phyloP scores from a whole-genome alignment of 495 filamentous ascomycete species.

The Viridothelium virens region DNA sequence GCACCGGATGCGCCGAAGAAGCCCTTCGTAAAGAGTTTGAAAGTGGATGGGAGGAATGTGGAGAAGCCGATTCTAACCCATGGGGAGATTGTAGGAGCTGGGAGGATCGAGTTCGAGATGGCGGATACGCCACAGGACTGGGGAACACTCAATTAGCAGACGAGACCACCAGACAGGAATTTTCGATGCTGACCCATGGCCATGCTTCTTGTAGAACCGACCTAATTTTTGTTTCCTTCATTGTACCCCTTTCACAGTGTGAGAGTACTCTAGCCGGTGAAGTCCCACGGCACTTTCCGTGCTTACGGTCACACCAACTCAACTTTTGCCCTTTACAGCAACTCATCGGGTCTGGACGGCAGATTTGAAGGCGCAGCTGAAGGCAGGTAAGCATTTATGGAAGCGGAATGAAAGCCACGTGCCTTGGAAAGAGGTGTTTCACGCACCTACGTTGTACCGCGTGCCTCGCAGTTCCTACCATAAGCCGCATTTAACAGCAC shows the following conservation, averaged over 20 bases:
- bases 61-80: constrained; percentile 21
- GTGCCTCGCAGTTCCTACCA: too few relatives aligned
- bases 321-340: not conserved
- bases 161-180: not conserved
- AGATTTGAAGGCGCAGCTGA: not conserved
- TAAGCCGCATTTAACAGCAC: too few relatives aligned
- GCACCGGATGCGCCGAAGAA: constrained; percentile 18
- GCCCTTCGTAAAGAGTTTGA: constrained; percentile 23
- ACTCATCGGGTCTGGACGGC: not conserved
- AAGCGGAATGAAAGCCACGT: not conserved
- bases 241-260: not conserved
- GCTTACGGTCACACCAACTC: not conserved
- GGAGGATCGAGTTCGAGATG: constrained; percentile 23
- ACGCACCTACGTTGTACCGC: too few relatives aligned
- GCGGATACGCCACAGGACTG: constrained; percentile 18
- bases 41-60: constrained; percentile 17
- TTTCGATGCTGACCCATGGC: not conserved
- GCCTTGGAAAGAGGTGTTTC: not conserved
- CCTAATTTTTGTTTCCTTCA: not conserved
- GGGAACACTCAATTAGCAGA: constrained; percentile 8
- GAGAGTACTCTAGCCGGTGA: not conserved
- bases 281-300: not conserved
- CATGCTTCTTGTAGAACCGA: not conserved
- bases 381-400: not conserved
- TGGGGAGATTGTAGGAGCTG: constrained; percentile 18